Evolutionary conservation across 164 flowering plant species (phyloP), one percentile per base, ranked within the genome.

Genomic region (Stephania japonica): DNA sequence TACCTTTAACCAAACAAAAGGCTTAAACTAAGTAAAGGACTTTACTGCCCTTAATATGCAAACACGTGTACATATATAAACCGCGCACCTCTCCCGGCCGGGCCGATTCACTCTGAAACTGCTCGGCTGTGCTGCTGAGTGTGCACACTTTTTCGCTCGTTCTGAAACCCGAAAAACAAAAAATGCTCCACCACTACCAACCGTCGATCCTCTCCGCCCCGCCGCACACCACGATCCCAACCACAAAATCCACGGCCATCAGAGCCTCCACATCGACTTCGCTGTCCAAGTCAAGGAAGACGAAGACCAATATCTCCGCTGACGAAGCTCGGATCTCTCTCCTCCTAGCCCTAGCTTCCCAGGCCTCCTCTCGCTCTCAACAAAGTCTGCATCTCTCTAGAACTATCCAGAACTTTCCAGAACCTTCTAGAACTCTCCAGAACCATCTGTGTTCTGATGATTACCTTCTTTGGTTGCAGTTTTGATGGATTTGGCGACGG

Each of bases 291-390:
- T 38, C 44, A 53, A 68, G 50, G 61, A 70, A 24, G 69, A 56
- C 77, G 7, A 59, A 49, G 76, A 69, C 18, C 61, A 73, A 83
- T 61, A 71, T 85, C 65, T 87, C 97, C 1, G 85, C 87, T 4
- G 61, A 75, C 23, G 93, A 90, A 77, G 83, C 93, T 77, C 86
- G 98, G 16, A 6, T 91, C 26, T 87, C 98, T 72, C 97, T 93
- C 72, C 84, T 93, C 68, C 56, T 81, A 14, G 98, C 95, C 42
- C 83, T 93, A 23, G 95, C 90, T 66, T 79, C 94, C 25, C 97
- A 93, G 76, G 79, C 98, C 16, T 81, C 86, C 6, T 76, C 92
- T 27, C 74, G 83, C 78, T 87, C 94, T 16, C 94, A 86, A 83
- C 84, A 90, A 72, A 80, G 98, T 93, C 38, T 4, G 38, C 38